Conservation (phyloP, 768 basidiomycete species). For the Piloderma croceum region DNA sequence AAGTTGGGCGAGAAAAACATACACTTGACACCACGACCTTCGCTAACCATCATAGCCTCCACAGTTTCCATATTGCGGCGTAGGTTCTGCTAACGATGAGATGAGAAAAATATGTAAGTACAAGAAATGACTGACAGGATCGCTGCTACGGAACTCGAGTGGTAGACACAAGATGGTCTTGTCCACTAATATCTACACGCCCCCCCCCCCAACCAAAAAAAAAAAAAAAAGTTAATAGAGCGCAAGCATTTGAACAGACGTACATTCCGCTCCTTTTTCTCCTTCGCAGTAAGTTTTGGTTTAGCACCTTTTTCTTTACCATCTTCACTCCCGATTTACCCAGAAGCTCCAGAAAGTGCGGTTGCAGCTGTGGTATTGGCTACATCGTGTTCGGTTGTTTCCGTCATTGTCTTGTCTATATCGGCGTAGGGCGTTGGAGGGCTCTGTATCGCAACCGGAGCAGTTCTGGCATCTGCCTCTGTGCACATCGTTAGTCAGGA, state of each 20-base stretch:
- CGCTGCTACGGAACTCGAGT: conserved; percentile 84
- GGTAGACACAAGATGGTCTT: conserved; percentile 72
- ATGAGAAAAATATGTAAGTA: background rate
- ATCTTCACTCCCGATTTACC: conserved; percentile 35
- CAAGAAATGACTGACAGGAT: conserved; percentile 55
- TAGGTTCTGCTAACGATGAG: conserved; percentile 57
- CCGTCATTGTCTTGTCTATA: conserved; percentile 24
- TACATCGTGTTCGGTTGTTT: conserved; percentile 31
- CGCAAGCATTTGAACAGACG: no score
- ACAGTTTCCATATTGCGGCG: conserved; percentile 77
- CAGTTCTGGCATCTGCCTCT: conserved; percentile 60
- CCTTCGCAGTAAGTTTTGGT: conserved; percentile 65
- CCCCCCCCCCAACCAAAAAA: no score
- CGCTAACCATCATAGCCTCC: conserved; percentile 63
- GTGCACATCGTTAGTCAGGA: background rate
- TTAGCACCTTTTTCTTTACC: conserved; percentile 54
- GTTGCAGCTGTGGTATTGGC: conserved; percentile 33
- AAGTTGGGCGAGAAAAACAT: conserved; percentile 14
- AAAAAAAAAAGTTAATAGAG: no score
- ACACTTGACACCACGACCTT: conserved; percentile 59
- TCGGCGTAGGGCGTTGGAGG: conserved; percentile 21
- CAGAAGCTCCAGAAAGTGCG: conserved; percentile 34
- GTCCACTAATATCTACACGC: conserved; percentile 55
- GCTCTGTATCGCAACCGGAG: conserved; percentile 45
- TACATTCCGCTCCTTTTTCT: conserved; percentile 79